Conservation (phyloP, 2,329 filamentous ascomycete species). For the Ophiostoma ips region DNA sequence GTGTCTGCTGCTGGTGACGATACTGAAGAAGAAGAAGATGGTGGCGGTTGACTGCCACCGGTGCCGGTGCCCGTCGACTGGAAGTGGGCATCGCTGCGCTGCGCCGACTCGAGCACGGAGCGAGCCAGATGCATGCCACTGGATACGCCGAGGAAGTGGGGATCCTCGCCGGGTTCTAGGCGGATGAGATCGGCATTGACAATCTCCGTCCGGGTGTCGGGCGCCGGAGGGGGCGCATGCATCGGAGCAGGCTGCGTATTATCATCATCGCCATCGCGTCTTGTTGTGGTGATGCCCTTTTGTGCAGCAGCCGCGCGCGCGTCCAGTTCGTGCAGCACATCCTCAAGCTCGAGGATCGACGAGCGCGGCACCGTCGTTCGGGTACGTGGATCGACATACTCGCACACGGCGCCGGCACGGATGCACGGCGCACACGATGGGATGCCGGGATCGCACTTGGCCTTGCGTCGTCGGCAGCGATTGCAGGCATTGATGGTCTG, state of each 20-base stretch:
- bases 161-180: slow-evolving; percentile 9
- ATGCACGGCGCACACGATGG: slow-evolving; percentile 11
- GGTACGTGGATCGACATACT: slow-evolving; percentile 14
- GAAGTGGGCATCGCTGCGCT: slow-evolving; percentile 4
- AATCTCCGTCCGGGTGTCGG: background rate
- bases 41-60: too few relatives aligned
- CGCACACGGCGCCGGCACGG: slow-evolving; percentile 12
- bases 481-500: slow-evolving; percentile 8
- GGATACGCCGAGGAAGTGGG: slow-evolving; percentile 10
- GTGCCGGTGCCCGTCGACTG: background rate
- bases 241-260: too few relatives aligned
- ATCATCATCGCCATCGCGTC: background rate
- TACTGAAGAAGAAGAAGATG: background rate
- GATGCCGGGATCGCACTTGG: slow-evolving; percentile 6
- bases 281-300: too few relatives aligned
- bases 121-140: slow-evolving; percentile 12
- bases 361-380: slow-evolving; percentile 8
- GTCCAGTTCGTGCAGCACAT: background rate
- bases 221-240: too few relatives aligned
- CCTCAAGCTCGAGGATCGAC: background rate
- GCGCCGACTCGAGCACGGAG: slow-evolving; percentile 10
- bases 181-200: slow-evolving; percentile 7
- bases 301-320: too few relatives aligned
- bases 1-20: background rate
- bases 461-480: slow-evolving; percentile 7